Conservation (phyloP, 208 protist genomes). For the Leishmania braziliensis region DNA sequence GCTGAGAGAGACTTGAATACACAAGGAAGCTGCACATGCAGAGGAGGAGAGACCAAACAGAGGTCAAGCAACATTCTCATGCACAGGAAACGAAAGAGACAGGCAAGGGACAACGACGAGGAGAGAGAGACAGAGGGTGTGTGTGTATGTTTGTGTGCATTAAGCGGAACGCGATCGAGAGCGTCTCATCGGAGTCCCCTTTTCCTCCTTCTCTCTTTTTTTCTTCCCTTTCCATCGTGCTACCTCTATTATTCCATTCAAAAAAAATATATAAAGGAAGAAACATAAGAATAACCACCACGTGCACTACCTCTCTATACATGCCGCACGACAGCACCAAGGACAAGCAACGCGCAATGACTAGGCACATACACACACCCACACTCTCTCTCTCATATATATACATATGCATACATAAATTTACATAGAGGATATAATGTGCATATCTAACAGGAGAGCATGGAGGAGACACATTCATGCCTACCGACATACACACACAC, state of each 20-base stretch:
- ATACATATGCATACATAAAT: neutral
- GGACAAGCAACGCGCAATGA: neutral
- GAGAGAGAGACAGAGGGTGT: neutral
- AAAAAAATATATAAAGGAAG: neutral
- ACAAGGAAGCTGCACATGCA: neutral
- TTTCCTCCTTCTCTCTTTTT: neutral
- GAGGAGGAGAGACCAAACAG: too few species aligned
- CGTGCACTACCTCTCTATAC: too few species aligned
- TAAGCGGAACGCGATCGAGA: too few species aligned
- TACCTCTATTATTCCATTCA: neutral
- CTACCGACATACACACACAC: constrained; percentile 6
- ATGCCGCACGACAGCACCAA: neutral
- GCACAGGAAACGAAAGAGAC: constrained; percentile 3
- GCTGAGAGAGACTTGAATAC: neutral
- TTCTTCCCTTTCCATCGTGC: neutral
- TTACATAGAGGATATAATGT: neutral
- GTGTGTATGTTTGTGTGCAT: too few species aligned
- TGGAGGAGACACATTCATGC: neutral
- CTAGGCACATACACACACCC: neutral
- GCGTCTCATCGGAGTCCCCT: too few species aligned
- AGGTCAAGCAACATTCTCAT: too few species aligned
- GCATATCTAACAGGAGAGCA: neutral
- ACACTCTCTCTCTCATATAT: neutral
- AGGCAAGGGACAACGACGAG: neutral
- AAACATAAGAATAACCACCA: neutral